These are phyloP conservation scores for Boletus edulis DNA, from an alignment of 768 basidiomycete genomes.

Conservation along the genomic window DNA sequence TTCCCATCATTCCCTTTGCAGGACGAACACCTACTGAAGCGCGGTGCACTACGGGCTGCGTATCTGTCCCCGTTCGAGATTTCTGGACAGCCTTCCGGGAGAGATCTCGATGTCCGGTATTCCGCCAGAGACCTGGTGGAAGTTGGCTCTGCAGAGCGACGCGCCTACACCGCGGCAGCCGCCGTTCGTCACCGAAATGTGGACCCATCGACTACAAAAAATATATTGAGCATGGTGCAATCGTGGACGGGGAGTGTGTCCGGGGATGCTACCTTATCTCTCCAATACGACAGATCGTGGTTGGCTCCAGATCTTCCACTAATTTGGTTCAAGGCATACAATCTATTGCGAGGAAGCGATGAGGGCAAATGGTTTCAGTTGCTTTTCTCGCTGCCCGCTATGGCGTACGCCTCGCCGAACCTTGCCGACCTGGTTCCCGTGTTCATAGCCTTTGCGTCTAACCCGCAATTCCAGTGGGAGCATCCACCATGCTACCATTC, in stretches of 20 bases:
- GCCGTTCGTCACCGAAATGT: neutral
- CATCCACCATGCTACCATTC: conserved; percentile 14
- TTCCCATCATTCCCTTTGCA: conserved; percentile 6
- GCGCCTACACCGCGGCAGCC: conserved; percentile 12
- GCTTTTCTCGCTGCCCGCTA: conserved; percentile 31
- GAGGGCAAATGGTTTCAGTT: conserved; percentile 18
- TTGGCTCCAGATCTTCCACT: conserved; percentile 16
- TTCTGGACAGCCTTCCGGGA: neutral
- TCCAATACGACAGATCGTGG: conserved; percentile 29
- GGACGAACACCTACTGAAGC: conserved; percentile 13
- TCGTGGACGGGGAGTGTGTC: conserved; percentile 2
- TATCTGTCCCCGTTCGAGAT: conserved; percentile 7
- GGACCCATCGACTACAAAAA: neutral
- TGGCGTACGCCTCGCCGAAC: conserved; percentile 25
- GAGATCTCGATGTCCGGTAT: conserved; percentile 10
- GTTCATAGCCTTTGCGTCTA: conserved; percentile 30
- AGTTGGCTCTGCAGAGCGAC: neutral
- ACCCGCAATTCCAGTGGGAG: conserved; percentile 1
- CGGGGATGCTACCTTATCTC: neutral
- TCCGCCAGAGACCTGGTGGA: conserved; percentile 7
- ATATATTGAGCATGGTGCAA: conserved; percentile 7
- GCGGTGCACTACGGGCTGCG: conserved; percentile 13
- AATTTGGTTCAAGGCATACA: conserved; percentile 28
- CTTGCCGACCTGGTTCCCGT: conserved; percentile 20
- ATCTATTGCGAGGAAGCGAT: conserved; percentile 16